A percentile compares a stretch with the other conserved stretches of the same genome.
These are phyloP conservation scores for Nowakowskiella sp. DNA, from an alignment of 192 early-diverging fungal species.

Conservation along the genomic window DNA sequence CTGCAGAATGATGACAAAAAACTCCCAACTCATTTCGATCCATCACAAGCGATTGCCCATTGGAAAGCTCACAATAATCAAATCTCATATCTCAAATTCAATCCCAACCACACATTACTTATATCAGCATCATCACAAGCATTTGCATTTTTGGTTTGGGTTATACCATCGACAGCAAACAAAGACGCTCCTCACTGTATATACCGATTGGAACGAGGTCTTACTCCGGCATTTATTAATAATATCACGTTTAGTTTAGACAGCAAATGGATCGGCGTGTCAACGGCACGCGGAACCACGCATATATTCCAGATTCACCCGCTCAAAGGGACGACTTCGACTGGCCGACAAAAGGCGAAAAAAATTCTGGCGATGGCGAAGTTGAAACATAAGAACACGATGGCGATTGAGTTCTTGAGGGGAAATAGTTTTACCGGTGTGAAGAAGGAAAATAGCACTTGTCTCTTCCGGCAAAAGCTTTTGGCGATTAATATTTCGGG, in stretches of 20 bases:
- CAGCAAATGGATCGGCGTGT: slow-evolving; percentile 67
- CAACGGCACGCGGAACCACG: slow-evolving; percentile 64
- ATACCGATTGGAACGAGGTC: slow-evolving; percentile 70
- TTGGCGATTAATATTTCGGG: no score
- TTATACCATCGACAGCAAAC: slow-evolving; percentile 25
- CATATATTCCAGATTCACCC: slow-evolving; percentile 47
- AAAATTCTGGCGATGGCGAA: no score
- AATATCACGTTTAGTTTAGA: slow-evolving; percentile 57
- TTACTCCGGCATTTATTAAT: slow-evolving; percentile 66
- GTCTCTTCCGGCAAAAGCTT: no score
- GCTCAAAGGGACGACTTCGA: no score
- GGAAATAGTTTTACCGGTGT: no score
- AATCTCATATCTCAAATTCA: slow-evolving; percentile 54
- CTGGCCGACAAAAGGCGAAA: no score
- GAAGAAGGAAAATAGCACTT: no score
- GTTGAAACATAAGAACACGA: no score
- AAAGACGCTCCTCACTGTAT: slow-evolving; percentile 27
- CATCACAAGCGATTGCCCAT: slow-evolving; percentile 47
- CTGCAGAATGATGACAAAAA: not conserved
- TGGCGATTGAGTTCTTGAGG: no score
- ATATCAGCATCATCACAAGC: slow-evolving; percentile 64
- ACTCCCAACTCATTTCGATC: not conserved
- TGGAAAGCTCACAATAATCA: slow-evolving; percentile 65
- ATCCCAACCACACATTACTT: slow-evolving; percentile 54
- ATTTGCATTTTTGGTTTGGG: slow-evolving; percentile 68